Conservation (phyloP, 2,329 filamentous ascomycete genomes). For the Xylariales sp. region DNA sequence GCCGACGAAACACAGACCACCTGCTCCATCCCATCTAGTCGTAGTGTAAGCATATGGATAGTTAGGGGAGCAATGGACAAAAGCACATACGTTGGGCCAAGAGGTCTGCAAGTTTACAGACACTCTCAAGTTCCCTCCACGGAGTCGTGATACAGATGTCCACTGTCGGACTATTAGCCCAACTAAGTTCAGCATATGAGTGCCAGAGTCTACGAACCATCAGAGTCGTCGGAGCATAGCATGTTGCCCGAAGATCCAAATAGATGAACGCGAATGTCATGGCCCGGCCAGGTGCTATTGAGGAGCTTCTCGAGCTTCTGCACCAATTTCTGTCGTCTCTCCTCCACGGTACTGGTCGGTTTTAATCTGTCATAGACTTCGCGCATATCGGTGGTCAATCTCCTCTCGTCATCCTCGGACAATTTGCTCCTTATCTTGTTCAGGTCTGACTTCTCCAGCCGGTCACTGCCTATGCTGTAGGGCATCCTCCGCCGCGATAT, state of each 20-base stretch:
- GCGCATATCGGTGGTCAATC: constrained; percentile 76
- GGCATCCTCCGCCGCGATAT: constrained; percentile 82
- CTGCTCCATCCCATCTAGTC: constrained; percentile 86
- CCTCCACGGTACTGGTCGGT: constrained; percentile 74
- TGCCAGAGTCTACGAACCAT: constrained; percentile 58
- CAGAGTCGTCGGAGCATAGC: constrained; percentile 90
- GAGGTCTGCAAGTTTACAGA: constrained; percentile 85
- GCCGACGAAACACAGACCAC: constrained; percentile 92
- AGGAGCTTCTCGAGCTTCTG: constrained; percentile 82
- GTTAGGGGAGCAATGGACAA: not conserved
- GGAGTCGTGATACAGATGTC: constrained; percentile 96
- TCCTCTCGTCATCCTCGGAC: constrained; percentile 66
- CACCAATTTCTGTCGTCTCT: constrained; percentile 71
- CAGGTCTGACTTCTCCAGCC: constrained; percentile 66
- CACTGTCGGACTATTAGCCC: no score
- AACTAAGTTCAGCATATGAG: no score
- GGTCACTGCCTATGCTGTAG: constrained; percentile 81
- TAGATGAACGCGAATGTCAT: constrained; percentile 83
- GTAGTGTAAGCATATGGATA: constrained; percentile 27
- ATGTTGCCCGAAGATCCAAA: constrained; percentile 98
- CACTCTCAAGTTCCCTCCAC: constrained; percentile 80
- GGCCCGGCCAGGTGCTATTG: constrained; percentile 86
- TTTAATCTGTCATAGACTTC: constrained; percentile 80
- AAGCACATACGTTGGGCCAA: constrained; percentile 77
- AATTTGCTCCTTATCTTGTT: constrained; percentile 69